A percentile compares a stretch with the other conserved stretches of the same genome.
These are phyloP conservation scores for Candida verbasci DNA, from an alignment of 805 yeast genomes.

Conservation along the genomic window DNA sequence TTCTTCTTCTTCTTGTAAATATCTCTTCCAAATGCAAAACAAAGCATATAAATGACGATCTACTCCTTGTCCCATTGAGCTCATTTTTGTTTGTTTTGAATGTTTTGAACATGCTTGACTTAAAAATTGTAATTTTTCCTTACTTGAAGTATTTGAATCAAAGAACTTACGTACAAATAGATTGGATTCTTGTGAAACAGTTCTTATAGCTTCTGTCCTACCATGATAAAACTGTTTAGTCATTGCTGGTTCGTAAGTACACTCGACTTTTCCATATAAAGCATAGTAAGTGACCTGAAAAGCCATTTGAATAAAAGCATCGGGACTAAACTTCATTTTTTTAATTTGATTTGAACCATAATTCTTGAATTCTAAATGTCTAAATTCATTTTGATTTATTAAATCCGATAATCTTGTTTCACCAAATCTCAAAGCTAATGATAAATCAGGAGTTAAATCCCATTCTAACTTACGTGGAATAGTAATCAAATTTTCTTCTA, in stretches of 20 bases:
- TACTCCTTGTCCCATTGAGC: slow-evolving; percentile 81
- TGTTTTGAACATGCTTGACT: slow-evolving; percentile 71
- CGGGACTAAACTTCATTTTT: slow-evolving; percentile 84
- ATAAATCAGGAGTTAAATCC: slow-evolving; percentile 72
- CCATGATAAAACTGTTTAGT: slow-evolving; percentile 85
- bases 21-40: slow-evolving; percentile 81
- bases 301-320: slow-evolving; percentile 91
- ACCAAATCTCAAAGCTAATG: slow-evolving; percentile 80
- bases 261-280: slow-evolving; percentile 85
- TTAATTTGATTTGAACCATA: slow-evolving; percentile 79
- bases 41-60: slow-evolving; percentile 88
- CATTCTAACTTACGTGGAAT: slow-evolving; percentile 87
- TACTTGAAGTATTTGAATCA: slow-evolving; percentile 54
- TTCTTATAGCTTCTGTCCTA: slow-evolving; percentile 86
- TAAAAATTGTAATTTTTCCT: slow-evolving; percentile 56
- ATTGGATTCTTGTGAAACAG: slow-evolving; percentile 78
- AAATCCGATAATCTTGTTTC: slow-evolving; percentile 85
- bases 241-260: slow-evolving; percentile 96
- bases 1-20: slow-evolving; percentile 28
- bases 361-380: slow-evolving; percentile 65
- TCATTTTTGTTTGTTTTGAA: slow-evolving; percentile 58
- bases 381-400: slow-evolving; percentile 85
- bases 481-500: slow-evolving; percentile 44
- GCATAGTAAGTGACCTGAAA: slow-evolving; percentile 93
- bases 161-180: slow-evolving; percentile 81